Evolutionary conservation across 495 filamentous ascomycete genomes (phyloP).

Genomic region (Penicillium desertorum): DNA sequence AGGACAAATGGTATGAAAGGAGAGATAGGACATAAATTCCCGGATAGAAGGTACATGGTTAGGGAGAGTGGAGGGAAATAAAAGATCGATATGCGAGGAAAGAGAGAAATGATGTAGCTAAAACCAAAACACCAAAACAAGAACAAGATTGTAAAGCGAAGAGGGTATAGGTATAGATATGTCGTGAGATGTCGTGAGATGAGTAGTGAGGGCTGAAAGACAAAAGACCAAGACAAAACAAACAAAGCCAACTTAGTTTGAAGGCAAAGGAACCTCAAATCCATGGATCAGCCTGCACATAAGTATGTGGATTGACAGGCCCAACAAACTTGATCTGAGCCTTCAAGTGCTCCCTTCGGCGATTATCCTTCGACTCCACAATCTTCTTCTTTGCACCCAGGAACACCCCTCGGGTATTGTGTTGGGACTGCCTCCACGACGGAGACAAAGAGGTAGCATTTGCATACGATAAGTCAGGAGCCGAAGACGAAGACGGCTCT

Average conservation of each 20-base stretch:
- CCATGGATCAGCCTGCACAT: slow-evolving; percentile 37
- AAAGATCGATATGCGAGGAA: not conserved
- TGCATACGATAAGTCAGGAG: slow-evolving; percentile 3
- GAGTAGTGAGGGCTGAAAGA: not conserved
- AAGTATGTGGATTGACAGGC: slow-evolving; percentile 39
- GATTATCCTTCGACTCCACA: slow-evolving; percentile 33
- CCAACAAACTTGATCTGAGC: slow-evolving; percentile 47
- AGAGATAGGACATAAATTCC: not conserved
- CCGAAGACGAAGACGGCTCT: not conserved
- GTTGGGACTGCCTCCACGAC: slow-evolving; percentile 28
- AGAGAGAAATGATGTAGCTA: not conserved
- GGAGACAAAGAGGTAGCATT: slow-evolving; percentile 23
- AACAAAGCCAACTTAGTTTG: not conserved
- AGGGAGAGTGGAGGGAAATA: not conserved
- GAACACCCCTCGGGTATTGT: slow-evolving; percentile 31
- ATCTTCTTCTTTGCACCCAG: slow-evolving; percentile 39
- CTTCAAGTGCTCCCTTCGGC: slow-evolving; percentile 42
- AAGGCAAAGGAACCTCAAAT: slow-evolving; percentile 21
- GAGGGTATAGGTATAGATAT: not conserved
- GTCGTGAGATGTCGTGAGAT: slow-evolving; percentile 10
- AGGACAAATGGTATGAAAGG: not conserved
- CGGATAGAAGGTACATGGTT: not conserved
- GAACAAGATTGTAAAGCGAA: not conserved
- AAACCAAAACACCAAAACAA: not conserved
- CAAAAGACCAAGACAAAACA: not conserved